Percentiles rank a stretch among this genome's conserved stretches.
Conservation (phyloP, 495 filamentous ascomycete species). For the Aspergillus campestris region DNA sequence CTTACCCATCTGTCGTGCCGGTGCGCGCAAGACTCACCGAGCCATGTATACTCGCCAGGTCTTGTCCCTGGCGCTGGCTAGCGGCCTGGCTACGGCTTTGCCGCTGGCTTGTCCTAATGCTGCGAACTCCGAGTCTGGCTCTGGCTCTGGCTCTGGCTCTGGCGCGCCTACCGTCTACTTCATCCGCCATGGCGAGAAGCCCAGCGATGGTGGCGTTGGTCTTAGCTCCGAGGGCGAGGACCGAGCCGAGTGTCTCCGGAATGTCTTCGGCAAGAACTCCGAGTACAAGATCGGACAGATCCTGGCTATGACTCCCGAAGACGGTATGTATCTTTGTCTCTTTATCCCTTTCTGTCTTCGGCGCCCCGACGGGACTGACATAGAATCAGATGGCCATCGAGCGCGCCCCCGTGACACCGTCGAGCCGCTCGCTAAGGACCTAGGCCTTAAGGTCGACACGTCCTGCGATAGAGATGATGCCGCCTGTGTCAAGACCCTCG, state of each 20-base stretch:
- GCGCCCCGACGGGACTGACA: neutral
- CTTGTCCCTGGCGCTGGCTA: no score
- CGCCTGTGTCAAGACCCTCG: slow-evolving; percentile 36
- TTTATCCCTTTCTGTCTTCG: neutral
- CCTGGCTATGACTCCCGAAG: slow-evolving; percentile 42
- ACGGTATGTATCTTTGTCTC: slow-evolving; percentile 21
- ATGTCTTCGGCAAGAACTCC: slow-evolving; percentile 38
- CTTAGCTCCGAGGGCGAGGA: slow-evolving; percentile 36
- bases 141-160: neutral
- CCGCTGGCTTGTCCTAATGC: neutral
- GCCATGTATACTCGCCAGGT: no score
- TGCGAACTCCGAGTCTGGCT: neutral
- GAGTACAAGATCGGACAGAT: slow-evolving; percentile 45
- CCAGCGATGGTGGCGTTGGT: slow-evolving; percentile 31
- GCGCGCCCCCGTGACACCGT: slow-evolving; percentile 46
- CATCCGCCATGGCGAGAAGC: slow-evolving; percentile 54
- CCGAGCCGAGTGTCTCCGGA: slow-evolving; percentile 43
- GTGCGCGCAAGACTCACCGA: no score
- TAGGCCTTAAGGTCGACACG: slow-evolving; percentile 43
- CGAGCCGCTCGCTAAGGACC: slow-evolving; percentile 38
- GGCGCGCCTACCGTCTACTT: slow-evolving; percentile 40
- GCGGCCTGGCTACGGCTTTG: neutral
- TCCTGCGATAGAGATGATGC: slow-evolving; percentile 42
- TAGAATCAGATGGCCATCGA: slow-evolving; percentile 37
- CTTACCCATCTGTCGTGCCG: no score